Evolutionary conservation across 202 grass and related monocot species (phyloP).

Genomic region (Hordeum pubiflorum): DNA sequence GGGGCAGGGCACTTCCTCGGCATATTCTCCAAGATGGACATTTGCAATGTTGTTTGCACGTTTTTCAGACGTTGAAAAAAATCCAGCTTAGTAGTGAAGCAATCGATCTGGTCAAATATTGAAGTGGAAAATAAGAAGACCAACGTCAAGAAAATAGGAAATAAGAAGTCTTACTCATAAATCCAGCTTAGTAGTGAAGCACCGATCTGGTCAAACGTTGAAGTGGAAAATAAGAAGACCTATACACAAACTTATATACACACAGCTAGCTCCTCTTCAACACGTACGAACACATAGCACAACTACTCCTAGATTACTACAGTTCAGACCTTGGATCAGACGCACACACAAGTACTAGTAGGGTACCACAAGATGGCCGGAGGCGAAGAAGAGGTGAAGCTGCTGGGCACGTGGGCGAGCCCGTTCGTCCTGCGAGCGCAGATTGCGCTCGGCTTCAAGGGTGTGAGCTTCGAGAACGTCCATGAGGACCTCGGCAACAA

Average conservation of each 20-base stretch:
- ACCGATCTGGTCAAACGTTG: neutral
- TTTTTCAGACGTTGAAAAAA: neutral
- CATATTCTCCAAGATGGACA: neutral
- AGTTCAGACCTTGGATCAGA: neutral
- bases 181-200: neutral
- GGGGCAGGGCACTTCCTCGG: neutral
- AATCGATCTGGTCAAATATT: neutral
- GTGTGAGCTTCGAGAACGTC: neutral
- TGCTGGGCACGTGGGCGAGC: conserved; percentile 34
- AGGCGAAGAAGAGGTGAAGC: conserved; percentile 16
- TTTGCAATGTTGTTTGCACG: neutral
- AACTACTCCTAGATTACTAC: neutral
- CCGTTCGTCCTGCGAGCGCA: neutral
- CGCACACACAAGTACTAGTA: neutral
- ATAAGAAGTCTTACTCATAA: neutral
- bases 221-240: neutral
- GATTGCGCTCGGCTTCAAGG: neutral
- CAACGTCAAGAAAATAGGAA: too few relatives aligned
- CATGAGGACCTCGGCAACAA: neutral
- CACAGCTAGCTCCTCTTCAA: neutral
- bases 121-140: neutral
- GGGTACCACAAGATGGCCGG: neutral
- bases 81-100: neutral
- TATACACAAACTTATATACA: neutral
- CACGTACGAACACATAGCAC: neutral